Evolutionary conservation across 2,329 filamentous ascomycete genomes (phyloP).

Genomic region (Beauveria rudraprayagi): DNA sequence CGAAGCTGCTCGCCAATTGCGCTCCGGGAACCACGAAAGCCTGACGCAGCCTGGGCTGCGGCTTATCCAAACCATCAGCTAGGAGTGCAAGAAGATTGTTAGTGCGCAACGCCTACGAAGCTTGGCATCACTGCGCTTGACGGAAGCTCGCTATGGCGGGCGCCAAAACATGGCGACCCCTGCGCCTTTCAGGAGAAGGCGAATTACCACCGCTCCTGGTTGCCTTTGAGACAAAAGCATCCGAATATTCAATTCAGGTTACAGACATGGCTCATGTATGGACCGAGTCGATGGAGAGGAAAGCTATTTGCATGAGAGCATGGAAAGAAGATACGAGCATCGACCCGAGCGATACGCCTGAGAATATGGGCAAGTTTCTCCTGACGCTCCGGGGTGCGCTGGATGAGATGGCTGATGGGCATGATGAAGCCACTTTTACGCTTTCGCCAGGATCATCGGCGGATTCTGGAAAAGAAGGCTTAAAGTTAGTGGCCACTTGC

Average conservation of each 20-base stretch:
- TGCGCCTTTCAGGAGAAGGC: conserved; percentile 33
- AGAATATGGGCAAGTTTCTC: conserved; percentile 61
- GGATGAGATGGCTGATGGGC: conserved; percentile 36
- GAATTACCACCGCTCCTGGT: conserved; percentile 54
- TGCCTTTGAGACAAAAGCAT: conserved; percentile 45
- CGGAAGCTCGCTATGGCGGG: conserved; percentile 20
- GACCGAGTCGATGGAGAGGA: conserved; percentile 55
- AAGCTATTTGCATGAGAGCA: conserved; percentile 55
- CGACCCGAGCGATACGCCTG: conserved; percentile 60
- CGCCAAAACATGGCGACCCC: conserved; percentile 37
- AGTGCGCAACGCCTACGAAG: background rate
- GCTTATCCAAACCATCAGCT: background rate
- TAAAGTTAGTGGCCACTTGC: conserved; percentile 48
- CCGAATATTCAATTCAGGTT: conserved; percentile 56
- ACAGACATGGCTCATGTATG: conserved; percentile 70
- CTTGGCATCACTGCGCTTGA: background rate
- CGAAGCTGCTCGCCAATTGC: background rate
- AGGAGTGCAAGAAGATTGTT: background rate
- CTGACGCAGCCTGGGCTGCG: background rate
- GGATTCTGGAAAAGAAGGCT: conserved; percentile 31
- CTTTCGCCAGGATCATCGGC: conserved; percentile 28
- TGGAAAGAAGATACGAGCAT: conserved; percentile 59
- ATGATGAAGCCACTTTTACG: conserved; percentile 36
- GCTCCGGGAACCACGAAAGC: background rate
- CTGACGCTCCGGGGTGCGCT: conserved; percentile 50